Conservation (phyloP, 2,329 filamentous ascomycete species). For the Aspergillus sp. region DNA sequence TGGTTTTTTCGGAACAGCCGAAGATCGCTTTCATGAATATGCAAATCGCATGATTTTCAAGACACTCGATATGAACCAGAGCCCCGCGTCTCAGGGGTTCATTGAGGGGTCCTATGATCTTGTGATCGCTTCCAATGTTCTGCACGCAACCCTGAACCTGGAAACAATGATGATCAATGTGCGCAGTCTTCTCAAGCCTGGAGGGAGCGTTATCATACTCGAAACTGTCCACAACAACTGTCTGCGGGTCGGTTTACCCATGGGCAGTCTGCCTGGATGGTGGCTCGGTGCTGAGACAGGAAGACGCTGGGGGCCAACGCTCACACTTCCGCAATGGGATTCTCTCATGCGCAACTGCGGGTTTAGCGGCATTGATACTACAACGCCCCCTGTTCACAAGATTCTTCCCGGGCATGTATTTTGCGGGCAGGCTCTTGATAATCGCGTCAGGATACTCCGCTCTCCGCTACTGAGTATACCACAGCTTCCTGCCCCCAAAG, state of each 20-base stretch:
- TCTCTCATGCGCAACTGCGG: too few species aligned
- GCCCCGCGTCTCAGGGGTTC: slow-evolving; percentile 36
- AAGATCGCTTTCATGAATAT: slow-evolving; percentile 24
- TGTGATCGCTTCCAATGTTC: slow-evolving; percentile 39
- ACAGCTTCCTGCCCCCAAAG: too few species aligned
- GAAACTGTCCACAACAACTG: neutral
- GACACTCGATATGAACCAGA: slow-evolving; percentile 32
- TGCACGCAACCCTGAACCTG: slow-evolving; percentile 38
- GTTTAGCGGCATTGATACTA: too few species aligned
- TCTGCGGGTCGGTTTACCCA: slow-evolving; percentile 4
- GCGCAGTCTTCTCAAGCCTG: slow-evolving; percentile 41
- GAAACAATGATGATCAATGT: slow-evolving; percentile 31
- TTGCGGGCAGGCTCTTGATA: too few species aligned
- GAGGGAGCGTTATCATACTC: slow-evolving; percentile 42
- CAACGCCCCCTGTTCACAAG: too few species aligned
- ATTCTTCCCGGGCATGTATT: too few species aligned
- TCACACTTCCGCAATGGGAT: too few species aligned
- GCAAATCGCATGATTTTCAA: slow-evolving; percentile 29
- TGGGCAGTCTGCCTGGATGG: slow-evolving; percentile 26
- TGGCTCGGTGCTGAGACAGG: slow-evolving; percentile 21
- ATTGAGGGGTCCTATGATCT: slow-evolving; percentile 33
- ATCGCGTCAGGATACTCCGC: too few species aligned
- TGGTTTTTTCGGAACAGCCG: slow-evolving; percentile 43
- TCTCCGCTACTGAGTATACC: too few species aligned
- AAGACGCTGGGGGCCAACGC: too few species aligned